Evolutionary conservation across 371 early-diverging fungal genomes (phyloP), one percentile per base, ranked within the genome.

Genomic region (Saksenaea vasiformis): DNA sequence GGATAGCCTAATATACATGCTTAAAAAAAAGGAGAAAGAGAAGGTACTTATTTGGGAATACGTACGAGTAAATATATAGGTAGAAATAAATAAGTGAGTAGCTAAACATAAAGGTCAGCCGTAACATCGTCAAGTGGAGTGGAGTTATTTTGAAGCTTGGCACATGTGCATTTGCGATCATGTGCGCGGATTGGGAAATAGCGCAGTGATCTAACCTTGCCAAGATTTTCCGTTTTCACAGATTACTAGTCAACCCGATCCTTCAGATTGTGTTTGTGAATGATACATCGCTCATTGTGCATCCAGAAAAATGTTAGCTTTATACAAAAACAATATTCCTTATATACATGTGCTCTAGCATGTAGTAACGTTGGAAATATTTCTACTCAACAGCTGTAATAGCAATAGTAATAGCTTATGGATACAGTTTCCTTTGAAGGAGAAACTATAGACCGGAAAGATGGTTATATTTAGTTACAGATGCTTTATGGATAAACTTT

Each of bases 291-390:
- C n/a, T n/a, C n/a, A n/a, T n/a, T n/a, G n/a, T n/a, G n/a, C 31
- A 31, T 4, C 31, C 31, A 31, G 7, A 31, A 31, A 4, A 31
- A 31, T 7, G 31, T 31, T 7, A 31, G 7, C 31, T 31, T 2
- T 31, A 2, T 31, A 4, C 31, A 31, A 7, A 31, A 31, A 31
- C 31, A 4, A 2, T 7, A 4, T 31, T 31, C 7, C 7, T 31
- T 31, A 31, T 7, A 4, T 31, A 4, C 7, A 31, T 31, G 7
- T 7, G 2, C 31, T 31, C 7, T 22, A 47, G 19, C 8, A 47
- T 47, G 51, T 22, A 47, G 51, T 47, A 22, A 47, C 27, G 51
- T 47, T 47, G 51, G 24, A 47, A 47, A 47, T 47, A 47, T 8
- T 22, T 14, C 43, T 17, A 47, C 24, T 11, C 22, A 47, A 47